These are phyloP conservation scores for Tuber calosporum DNA, from an alignment of 495 filamentous ascomycete species.

Conservation along the genomic window DNA sequence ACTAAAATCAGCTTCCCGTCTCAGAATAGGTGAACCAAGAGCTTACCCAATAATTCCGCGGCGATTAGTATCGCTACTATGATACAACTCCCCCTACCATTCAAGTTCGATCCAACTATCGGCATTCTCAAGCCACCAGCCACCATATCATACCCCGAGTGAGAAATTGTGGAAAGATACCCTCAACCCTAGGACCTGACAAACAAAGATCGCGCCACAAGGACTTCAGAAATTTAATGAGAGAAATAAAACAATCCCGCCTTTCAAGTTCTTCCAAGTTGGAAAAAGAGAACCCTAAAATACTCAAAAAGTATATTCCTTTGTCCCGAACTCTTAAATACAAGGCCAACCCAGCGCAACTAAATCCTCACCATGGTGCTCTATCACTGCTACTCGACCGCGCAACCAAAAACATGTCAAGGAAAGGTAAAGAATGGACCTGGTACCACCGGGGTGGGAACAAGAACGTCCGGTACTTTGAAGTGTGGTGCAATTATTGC, in stretches of 20 bases:
- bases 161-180: neutral
- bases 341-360: neutral
- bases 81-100: neutral
- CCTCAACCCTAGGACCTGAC: neutral
- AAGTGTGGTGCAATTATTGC: slow-evolving; percentile 3
- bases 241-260: neutral
- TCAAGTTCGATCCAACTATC: neutral
- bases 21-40: neutral
- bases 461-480: neutral
- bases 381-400: neutral
- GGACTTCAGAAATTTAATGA: neutral
- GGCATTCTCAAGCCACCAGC: neutral
- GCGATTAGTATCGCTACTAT: neutral
- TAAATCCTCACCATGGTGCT: neutral
- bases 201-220: slow-evolving; percentile 1
- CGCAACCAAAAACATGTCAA: neutral
- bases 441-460: neutral
- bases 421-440: neutral
- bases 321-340: neutral
- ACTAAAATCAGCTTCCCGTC: neutral
- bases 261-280: neutral
- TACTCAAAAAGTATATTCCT: neutral
- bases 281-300: neutral
- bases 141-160: neutral
- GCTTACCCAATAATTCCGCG: neutral